Conservation (phyloP, 2,329 filamentous ascomycete species). For the Neofusicoccum cordaticola region DNA sequence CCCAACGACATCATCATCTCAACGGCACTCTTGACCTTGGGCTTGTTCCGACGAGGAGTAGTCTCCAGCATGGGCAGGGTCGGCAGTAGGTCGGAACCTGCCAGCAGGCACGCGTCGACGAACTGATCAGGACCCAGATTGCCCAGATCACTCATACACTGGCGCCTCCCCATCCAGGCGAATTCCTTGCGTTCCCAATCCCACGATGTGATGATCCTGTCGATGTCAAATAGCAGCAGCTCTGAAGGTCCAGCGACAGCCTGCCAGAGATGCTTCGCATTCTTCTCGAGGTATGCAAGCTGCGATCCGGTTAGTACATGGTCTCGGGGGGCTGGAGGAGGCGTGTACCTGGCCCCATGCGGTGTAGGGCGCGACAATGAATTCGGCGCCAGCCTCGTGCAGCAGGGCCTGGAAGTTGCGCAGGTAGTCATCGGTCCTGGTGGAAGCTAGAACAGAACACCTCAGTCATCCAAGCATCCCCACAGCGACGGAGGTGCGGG, state of each 20-base stretch:
- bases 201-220: conserved; percentile 66
- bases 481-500: background rate
- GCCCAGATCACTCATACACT: conserved; percentile 66
- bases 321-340: conserved; percentile 15
- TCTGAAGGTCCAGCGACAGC: conserved; percentile 83
- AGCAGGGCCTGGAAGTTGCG: conserved; percentile 75
- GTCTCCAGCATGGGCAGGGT: conserved; percentile 74
- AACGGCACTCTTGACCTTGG: conserved; percentile 71
- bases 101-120: conserved; percentile 77
- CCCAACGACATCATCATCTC: conserved; percentile 67
- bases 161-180: conserved; percentile 61
- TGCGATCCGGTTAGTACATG: conserved; percentile 38
- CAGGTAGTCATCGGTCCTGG: conserved; percentile 61
- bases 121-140: conserved; percentile 69
- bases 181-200: conserved; percentile 70
- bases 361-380: conserved; percentile 81
- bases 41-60: conserved; percentile 51
- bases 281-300: conserved; percentile 75
- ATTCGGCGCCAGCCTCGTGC: conserved; percentile 65
- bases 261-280: conserved; percentile 65
- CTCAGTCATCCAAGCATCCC: no score
- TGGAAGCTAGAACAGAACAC: background rate
- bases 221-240: conserved; percentile 79
- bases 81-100: conserved; percentile 76
- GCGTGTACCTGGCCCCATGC: conserved; percentile 75